Conservation (phyloP, 2,329 filamentous ascomycete genomes). For the Neopestalotiopsis sp. region DNA sequence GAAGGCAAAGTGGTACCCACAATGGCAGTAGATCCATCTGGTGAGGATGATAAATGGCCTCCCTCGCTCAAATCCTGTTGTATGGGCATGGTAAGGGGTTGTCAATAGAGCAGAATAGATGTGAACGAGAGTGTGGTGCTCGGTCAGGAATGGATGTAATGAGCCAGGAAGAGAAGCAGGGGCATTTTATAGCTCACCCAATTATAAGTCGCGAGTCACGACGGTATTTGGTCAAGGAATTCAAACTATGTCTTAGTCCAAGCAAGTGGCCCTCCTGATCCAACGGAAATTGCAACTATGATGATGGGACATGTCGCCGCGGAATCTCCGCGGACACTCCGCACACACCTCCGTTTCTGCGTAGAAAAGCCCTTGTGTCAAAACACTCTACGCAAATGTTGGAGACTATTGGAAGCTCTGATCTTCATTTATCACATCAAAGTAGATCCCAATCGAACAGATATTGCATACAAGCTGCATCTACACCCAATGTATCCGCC, state of each 20-base stretch:
- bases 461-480: too few species aligned
- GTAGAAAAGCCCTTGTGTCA: too few species aligned
- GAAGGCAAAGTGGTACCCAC: not conserved
- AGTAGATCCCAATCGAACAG: too few species aligned
- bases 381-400: too few species aligned
- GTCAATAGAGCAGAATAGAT: not conserved
- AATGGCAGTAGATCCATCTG: not conserved
- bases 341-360: slow-evolving; percentile 45
- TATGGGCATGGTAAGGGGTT: not conserved
- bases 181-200: not conserved
- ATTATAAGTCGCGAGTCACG: not conserved
- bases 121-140: not conserved
- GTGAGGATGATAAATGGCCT: not conserved
- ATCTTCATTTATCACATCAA: too few species aligned
- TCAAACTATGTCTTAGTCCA: not conserved
- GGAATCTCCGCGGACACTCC: slow-evolving; percentile 75
- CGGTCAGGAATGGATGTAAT: not conserved
- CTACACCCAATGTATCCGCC: too few species aligned
- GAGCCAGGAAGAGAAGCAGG: not conserved
- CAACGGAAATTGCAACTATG: not conserved
- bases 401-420: too few species aligned
- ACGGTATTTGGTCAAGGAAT: not conserved
- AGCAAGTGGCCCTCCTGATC: not conserved
- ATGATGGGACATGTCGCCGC: slow-evolving; percentile 57
- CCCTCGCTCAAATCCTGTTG: not conserved